Conservation (phyloP, 2,329 filamentous ascomycete genomes). For the Coniochaeta hoffmannii region DNA sequence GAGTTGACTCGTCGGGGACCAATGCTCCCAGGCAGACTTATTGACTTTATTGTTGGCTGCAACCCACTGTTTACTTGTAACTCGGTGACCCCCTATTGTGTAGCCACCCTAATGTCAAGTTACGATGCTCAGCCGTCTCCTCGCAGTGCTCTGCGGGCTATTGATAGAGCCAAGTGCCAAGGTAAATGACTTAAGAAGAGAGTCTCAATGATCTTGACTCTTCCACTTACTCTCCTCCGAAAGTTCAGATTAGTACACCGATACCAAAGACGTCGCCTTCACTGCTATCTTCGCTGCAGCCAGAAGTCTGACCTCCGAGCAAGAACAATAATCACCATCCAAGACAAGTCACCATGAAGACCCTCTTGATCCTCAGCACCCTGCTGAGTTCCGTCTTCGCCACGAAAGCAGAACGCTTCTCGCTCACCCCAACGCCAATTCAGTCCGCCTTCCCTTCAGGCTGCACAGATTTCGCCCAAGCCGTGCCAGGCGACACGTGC, state of each 20-base stretch:
- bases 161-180: no score
- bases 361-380: neutral
- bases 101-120: neutral
- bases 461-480: slow-evolving; percentile 4
- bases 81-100: neutral
- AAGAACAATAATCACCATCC: neutral
- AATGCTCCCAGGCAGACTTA: neutral
- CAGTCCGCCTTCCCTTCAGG: neutral
- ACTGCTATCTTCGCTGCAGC: neutral
- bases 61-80: no score
- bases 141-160: no score
- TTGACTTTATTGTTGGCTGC: neutral
- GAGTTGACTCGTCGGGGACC: neutral
- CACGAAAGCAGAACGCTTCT: neutral
- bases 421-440: neutral
- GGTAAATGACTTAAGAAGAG: no score
- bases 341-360: neutral
- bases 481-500: slow-evolving; percentile 6
- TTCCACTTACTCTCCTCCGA: no score
- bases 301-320: neutral
- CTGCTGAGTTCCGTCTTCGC: neutral
- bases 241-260: neutral
- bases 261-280: neutral
- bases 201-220: no score
- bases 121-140: neutral